Base-by-base conservation (phyloP, 345 rosid genomes). In the Lumnitzera racemosa region DNA sequence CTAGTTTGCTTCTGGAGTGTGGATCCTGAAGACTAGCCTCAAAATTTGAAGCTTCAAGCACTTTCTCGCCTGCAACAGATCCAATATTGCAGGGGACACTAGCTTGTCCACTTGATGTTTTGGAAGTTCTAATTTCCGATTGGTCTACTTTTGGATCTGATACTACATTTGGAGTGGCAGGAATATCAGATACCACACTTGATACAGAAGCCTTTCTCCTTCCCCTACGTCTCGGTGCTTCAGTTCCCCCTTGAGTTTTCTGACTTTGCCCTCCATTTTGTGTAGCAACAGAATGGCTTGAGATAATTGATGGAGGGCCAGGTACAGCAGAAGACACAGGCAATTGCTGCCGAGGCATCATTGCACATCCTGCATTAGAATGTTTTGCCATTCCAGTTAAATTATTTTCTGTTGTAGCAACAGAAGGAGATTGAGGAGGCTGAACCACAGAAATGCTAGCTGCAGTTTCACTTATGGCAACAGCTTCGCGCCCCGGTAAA, bases 241-340 rank as follows among this genome's bases (percentile, higher is more conserved):
- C 76, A 31, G 61, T 70, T n/a, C 70, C 72, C 51, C 29, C 29
- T 46, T 65, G 74, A 57, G 74, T 24, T 68, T 78, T 83, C 9
- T 78, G 83, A 62, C 82, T 76, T 56, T 67, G 73, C 68, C 81
- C 68, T 72, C 63, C 78, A 47, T n/a, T 63, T 47, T 67, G 75
- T 48, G 57, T 17, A 31, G 73, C 47, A 36, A 56, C 76, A 23
- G 72, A 50, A 60, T 55, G 43, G 47, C 55, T 15, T 8, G 53
- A 49, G 31, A 16, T 60, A 4, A 31, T 49, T 25, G 57, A 56
- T 61, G 74, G 76, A 55, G 66, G 46, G 16, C 62, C 63, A 57
- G 76, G n/a, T 31, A 69, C 58, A 49, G 46, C 56, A 62, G 78
- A 53, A 64, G 71, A 67, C 15, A 43, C 13, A 15, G 75, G 52